Conservation (phyloP, 805 yeast genomes). For the Kazachstania africana region DNA sequence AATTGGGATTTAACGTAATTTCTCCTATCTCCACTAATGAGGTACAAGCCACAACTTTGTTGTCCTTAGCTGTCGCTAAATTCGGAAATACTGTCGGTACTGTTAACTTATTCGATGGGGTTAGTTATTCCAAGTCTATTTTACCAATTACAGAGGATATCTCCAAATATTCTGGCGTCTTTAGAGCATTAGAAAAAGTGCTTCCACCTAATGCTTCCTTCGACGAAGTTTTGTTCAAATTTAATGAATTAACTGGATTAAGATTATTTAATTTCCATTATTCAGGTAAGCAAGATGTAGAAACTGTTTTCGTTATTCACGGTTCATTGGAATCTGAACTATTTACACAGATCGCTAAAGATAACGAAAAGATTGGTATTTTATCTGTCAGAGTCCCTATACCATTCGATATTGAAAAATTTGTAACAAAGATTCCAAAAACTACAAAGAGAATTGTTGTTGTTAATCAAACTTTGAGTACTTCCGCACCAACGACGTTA, state of each 20-base stretch:
- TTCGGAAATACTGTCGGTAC: conserved; percentile 32
- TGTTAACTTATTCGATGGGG: conserved; percentile 72
- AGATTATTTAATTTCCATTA: conserved; percentile 34
- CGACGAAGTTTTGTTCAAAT: conserved; percentile 17
- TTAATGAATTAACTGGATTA: conserved; percentile 17
- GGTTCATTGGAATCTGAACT: conserved; percentile 59
- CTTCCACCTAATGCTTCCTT: conserved; percentile 11
- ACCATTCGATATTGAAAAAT: conserved; percentile 61
- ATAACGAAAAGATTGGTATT: conserved; percentile 42
- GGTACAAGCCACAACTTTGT: conserved; percentile 53
- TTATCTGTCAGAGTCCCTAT: conserved; percentile 65
- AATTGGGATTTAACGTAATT: conserved; percentile 54
- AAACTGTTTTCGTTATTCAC: conserved; percentile 69
- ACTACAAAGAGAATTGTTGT: conserved; percentile 52
- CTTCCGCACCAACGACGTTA: conserved; percentile 33
- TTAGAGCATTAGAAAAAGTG: conserved; percentile 6
- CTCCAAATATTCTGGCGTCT: conserved; percentile 5
- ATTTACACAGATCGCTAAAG: conserved; percentile 28
- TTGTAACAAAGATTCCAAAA: conserved; percentile 46
- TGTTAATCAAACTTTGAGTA: conserved; percentile 42
- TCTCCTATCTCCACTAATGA: conserved; percentile 54
- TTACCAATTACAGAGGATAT: conserved; percentile 9
- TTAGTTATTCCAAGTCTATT: conserved; percentile 28
- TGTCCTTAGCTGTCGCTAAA: conserved; percentile 53
- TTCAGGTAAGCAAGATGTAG: conserved; percentile 40